Base-by-base conservation (phyloP, 1,284 basidiomycete species). In the Fistulinella staudtii region DNA sequence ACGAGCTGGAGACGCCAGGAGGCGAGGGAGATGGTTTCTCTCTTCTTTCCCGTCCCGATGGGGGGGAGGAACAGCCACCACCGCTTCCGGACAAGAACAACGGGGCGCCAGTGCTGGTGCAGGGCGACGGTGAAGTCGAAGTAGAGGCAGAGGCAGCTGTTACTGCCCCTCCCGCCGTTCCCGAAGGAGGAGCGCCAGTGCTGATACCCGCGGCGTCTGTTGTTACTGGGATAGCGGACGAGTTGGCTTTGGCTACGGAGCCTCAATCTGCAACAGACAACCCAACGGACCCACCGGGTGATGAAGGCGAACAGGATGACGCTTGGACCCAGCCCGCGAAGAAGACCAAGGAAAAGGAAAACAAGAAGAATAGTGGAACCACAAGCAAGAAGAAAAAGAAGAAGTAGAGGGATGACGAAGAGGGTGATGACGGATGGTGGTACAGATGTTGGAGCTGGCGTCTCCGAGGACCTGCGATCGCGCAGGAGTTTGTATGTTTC, bases 311-410 rank as follows among this genome's bases (percentile, higher is more conserved):
- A 2, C 36, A 15, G 17, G 53, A 43, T 0, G 49, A 47, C 1
- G 33, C n/a, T 5, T 2, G 22, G 18, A 36, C 21, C n/a, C 7
- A 10, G 29, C 25, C 25, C 13, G 5, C 25, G 25, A 29, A 10
- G 6, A 14, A 14, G 3, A 1, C 0, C 0, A 15, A 14, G 9
- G 0, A 17, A 7, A 0, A 1, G 17, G 34, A 14, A 5, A 11
- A 11, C 8, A 49, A 50, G 15, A 50, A 48, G 5, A 45, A 31
- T 8, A 35, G 8, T 10, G 22, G 5, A 0, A 36, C 20, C 0
- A 15, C 3, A 0, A 22, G 8, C 6, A 59, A 49, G 45, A 64
- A 65, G 43, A 61, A 59, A 2, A 61, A 61, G 39, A 53, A 47
- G 24, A 38, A 36, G 41, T 49, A 46, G 44, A 4, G 29, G 22